Percentiles rank a stretch among this genome's conserved stretches.
Evolutionary conservation across 2,329 filamentous ascomycete species (phyloP).

Genomic region (Thelonectria rubi): DNA sequence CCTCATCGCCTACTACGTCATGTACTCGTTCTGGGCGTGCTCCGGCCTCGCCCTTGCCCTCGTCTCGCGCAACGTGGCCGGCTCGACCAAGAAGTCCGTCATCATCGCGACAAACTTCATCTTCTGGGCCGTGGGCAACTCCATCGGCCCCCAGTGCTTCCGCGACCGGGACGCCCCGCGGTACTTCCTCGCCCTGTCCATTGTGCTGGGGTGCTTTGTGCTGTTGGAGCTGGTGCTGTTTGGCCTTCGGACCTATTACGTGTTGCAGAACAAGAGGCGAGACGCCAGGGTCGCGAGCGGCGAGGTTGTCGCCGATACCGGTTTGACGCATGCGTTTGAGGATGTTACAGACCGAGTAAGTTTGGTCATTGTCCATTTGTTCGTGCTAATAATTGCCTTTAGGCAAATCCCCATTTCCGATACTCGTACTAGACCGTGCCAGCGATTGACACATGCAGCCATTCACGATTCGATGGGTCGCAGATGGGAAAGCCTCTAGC

Average conservation of each 20-base stretch:
- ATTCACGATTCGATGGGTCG: neutral
- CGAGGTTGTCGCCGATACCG: slow-evolving; percentile 7
- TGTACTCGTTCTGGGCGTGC: slow-evolving; percentile 78
- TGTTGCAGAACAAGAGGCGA: slow-evolving; percentile 10
- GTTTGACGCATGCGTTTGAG: slow-evolving; percentile 15
- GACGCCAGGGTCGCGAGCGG: slow-evolving; percentile 12
- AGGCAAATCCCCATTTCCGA: slow-evolving; percentile 16
- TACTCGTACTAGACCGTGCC: slow-evolving; percentile 5
- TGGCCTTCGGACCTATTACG: slow-evolving; percentile 3
- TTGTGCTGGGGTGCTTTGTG: slow-evolving; percentile 7
- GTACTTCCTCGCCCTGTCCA: slow-evolving; percentile 10
- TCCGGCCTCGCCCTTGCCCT: slow-evolving; percentile 63
- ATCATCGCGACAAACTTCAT: slow-evolving; percentile 14
- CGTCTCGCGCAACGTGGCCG: slow-evolving; percentile 19
- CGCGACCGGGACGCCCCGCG: slow-evolving; percentile 10
- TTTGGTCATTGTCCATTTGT: neutral
- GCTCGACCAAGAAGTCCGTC: slow-evolving; percentile 18
- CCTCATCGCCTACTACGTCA: slow-evolving; percentile 77
- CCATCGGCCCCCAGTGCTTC: slow-evolving; percentile 15
- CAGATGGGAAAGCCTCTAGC: too few species aligned
- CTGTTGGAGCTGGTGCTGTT: slow-evolving; percentile 6
- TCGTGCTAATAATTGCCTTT: neutral
- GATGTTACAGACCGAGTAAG: slow-evolving; percentile 16
- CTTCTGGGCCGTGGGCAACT: slow-evolving; percentile 18
- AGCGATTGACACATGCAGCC: neutral